Percentiles rank a stretch among this genome's conserved stretches.
Evolutionary conservation across 192 early-diverging fungal genomes (phyloP).

Genomic region (Coemansia sp.): DNA sequence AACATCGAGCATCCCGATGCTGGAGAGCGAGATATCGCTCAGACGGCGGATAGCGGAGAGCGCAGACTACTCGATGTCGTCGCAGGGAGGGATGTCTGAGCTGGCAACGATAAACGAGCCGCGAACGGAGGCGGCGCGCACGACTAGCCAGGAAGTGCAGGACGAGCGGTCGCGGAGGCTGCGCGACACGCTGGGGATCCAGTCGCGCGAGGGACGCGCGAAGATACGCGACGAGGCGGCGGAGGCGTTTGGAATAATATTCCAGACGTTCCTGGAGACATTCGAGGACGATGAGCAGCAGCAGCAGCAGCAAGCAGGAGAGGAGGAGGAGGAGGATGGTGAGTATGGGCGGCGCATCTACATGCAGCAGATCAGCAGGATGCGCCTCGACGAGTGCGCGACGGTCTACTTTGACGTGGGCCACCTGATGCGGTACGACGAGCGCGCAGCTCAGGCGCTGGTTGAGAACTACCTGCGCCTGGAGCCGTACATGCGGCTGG

Average conservation of each 20-base stretch:
- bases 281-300: slow-evolving; percentile 28
- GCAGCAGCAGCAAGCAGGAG: neutral
- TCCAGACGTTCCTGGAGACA: slow-evolving; percentile 70
- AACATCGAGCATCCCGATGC: slow-evolving; percentile 38
- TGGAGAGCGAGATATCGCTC: slow-evolving; percentile 43
- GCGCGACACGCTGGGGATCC: slow-evolving; percentile 37
- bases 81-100: slow-evolving; percentile 31
- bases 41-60: slow-evolving; percentile 34
- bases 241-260: slow-evolving; percentile 63
- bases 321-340: neutral
- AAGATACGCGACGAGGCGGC: slow-evolving; percentile 68
- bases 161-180: slow-evolving; percentile 42
- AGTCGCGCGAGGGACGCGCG: slow-evolving; percentile 35
- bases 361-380: slow-evolving; percentile 63
- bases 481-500: slow-evolving; percentile 83
- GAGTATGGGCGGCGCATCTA: slow-evolving; percentile 58
- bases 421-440: slow-evolving; percentile 61
- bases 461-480: slow-evolving; percentile 75
- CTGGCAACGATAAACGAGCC: slow-evolving; percentile 34
- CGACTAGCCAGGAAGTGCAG: slow-evolving; percentile 52
- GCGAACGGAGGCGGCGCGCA: slow-evolving; percentile 8
- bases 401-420: slow-evolving; percentile 77
- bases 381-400: slow-evolving; percentile 60
- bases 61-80: slow-evolving; percentile 15
- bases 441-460: slow-evolving; percentile 65